These are phyloP conservation scores for Meyerozyma sp. DNA, from an alignment of 1,139 yeast species.

Conservation along the genomic window DNA sequence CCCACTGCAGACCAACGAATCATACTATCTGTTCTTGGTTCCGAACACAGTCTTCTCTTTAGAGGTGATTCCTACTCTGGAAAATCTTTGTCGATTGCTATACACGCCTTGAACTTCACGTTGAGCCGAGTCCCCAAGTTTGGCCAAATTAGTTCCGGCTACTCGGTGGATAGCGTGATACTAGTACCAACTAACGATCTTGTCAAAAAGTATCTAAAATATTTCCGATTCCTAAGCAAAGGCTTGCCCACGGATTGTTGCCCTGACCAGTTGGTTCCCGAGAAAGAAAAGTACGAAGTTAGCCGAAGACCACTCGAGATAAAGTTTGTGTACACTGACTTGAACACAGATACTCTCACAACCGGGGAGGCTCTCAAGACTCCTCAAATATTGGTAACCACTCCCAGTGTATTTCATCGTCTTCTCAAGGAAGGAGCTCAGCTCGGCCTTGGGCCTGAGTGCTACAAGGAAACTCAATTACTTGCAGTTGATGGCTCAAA, in stretches of 20 bases:
- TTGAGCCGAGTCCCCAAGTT: slow-evolving; percentile 17
- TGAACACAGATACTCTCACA: slow-evolving; percentile 4
- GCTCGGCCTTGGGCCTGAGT: slow-evolving; percentile 1
- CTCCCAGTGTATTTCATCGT: slow-evolving; percentile 11
- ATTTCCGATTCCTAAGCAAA: slow-evolving; percentile 9
- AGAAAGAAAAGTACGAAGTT: slow-evolving; percentile 8
- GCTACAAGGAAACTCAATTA: slow-evolving; percentile 11
- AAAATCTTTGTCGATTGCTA: slow-evolving; percentile 19
- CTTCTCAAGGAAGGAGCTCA: not conserved
- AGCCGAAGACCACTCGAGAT: slow-evolving; percentile 19
- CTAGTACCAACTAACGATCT: slow-evolving; percentile 24
- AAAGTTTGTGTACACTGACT: slow-evolving; percentile 8
- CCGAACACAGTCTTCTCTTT: slow-evolving; percentile 15
- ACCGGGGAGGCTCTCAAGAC: slow-evolving; percentile 2
- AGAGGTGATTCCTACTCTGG: slow-evolving; percentile 19
- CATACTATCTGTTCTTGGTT: slow-evolving; percentile 15
- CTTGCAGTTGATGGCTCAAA: slow-evolving; percentile 23
- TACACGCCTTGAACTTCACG: slow-evolving; percentile 19
- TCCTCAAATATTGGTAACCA: slow-evolving; percentile 21
- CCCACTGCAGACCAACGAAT: slow-evolving; percentile 23
- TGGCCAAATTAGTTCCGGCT: slow-evolving; percentile 7
- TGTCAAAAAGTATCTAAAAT: slow-evolving; percentile 15
- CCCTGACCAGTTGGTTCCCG: slow-evolving; percentile 14
- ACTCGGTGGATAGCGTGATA: slow-evolving; percentile 16
- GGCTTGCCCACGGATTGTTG: slow-evolving; percentile 21